phyloP scores from a whole-genome alignment of 2,329 filamentous ascomycete species.

The Westerdykella sp. region DNA sequence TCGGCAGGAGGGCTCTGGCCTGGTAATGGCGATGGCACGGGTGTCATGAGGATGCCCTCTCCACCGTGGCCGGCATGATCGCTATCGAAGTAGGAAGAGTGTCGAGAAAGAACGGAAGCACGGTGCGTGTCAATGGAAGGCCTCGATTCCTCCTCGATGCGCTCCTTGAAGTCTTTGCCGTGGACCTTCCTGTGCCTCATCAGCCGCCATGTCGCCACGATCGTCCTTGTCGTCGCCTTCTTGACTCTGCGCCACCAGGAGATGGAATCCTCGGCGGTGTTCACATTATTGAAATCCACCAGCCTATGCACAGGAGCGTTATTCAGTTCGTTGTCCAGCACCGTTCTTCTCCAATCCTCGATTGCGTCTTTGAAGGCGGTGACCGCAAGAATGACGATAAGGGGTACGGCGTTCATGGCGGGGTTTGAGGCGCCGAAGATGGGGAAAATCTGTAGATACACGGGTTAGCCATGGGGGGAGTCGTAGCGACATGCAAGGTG shows the following conservation, averaged over 20 bases:
- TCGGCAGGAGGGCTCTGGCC: slow-evolving; percentile 35
- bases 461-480: slow-evolving; percentile 15
- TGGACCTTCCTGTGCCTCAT: slow-evolving; percentile 40
- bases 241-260: slow-evolving; percentile 83
- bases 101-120: slow-evolving; percentile 51
- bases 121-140: slow-evolving; percentile 62
- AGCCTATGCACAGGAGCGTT: slow-evolving; percentile 92
- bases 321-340: slow-evolving; percentile 89
- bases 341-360: slow-evolving; percentile 88
- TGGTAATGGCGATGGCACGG: slow-evolving; percentile 74
- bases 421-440: slow-evolving; percentile 93
- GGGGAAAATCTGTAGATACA: slow-evolving; percentile 68
- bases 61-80: slow-evolving; percentile 33
- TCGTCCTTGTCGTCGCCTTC: slow-evolving; percentile 67
- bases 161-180: slow-evolving; percentile 44
- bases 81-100: slow-evolving; percentile 48
- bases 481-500: slow-evolving; percentile 2
- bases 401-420: slow-evolving; percentile 78
- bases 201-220: slow-evolving; percentile 50
- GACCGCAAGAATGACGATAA: slow-evolving; percentile 85
- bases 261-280: slow-evolving; percentile 80
- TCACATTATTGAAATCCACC: slow-evolving; percentile 86
- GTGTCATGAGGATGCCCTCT: slow-evolving; percentile 86
- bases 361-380: slow-evolving; percentile 92
- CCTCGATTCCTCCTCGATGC: slow-evolving; percentile 50